A percentile compares a stretch with the other conserved stretches of the same genome.
Evolutionary conservation across 306 rosid species (phyloP).

Genomic region (Cyclanthera cordifolia): DNA sequence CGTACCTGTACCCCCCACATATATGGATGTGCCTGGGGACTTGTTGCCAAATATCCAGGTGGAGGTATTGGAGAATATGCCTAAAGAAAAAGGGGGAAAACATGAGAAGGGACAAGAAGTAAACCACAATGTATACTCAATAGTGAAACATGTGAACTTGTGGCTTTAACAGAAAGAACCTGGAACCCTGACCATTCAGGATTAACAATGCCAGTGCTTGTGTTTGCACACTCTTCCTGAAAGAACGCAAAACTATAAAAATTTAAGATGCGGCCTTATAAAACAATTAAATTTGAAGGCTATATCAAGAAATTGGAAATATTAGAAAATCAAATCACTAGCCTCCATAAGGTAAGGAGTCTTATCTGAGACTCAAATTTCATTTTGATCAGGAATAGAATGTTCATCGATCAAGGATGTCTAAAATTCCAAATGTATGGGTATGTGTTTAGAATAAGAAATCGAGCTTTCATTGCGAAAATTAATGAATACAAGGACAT

Average conservation of each 20-base stretch:
- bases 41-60: conserved; percentile 82
- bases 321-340: neutral
- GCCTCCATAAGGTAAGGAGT: conserved; percentile 3
- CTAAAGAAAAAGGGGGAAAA: conserved; percentile 25
- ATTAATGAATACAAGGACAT: too few relatives aligned
- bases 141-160: conserved; percentile 9
- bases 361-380: neutral
- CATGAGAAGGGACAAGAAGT: conserved; percentile 13
- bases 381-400: neutral
- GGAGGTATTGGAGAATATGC: conserved; percentile 94
- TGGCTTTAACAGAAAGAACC: conserved; percentile 36
- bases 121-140: conserved; percentile 18
- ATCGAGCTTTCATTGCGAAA: too few relatives aligned
- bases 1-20: conserved; percentile 99
- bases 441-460: too few relatives aligned
- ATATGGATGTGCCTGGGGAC: conserved; percentile 92
- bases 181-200: conserved; percentile 96
- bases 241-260: conserved; percentile 4
- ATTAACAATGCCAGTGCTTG: conserved; percentile 52
- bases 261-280: neutral
- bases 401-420: neutral
- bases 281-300: conserved; percentile 7
- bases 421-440: neutral
- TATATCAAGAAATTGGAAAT: conserved; percentile 1
- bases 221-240: conserved; percentile 75